Evolutionary conservation across 352 stramenopile species (phyloP), one percentile per base, ranked within the genome.

Genomic region (Blastocystis hominis): DNA sequence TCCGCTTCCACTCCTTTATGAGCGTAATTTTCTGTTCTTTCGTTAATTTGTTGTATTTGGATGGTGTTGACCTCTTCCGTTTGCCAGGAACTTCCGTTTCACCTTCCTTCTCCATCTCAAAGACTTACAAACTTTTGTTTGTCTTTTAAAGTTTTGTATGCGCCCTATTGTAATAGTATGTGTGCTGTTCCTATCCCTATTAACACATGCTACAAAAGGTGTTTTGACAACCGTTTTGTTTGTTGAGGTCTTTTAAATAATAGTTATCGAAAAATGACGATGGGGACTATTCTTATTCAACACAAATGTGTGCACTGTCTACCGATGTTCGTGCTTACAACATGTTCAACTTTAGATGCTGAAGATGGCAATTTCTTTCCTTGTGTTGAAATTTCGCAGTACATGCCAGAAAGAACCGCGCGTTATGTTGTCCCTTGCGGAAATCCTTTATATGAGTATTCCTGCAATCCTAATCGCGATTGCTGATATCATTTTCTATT

Each of bases 41-140:
- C 6, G 70, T 50, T 13, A 80, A 24, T 40, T 80, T 80, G 53
- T 80, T 80, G 44, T 80, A 80, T 34, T 80, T 80, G 70, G 20
- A 40, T 4, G 20, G 66, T 53, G 44, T 17, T 40, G 4, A 47
- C 3, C 40, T 30, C 50, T 77, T 77, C 46, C 66, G 66, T 53
- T 9, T 9, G 20, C 66, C 55, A 38, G 66, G 40, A 77, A 17
- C 17, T 9, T 56, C 34, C 5, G 55, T 40, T 38, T 38, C 24
- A 66, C 55, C 66, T 38, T 77, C 66, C n/a, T 38, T 77, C 6
- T 34, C 42, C 38, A 40, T 44, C 24, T 15, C 30, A 3, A 34
- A 75, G 42, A 75, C 20, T 20, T 75, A 47, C 38, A 64, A 64
- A 64, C 38, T 64, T 10, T 64, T 10, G 56, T 13, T 30, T 64